phyloP scores from a whole-genome alignment of 805 yeast species.

The Maudiozyma serrabonitensis region DNA sequence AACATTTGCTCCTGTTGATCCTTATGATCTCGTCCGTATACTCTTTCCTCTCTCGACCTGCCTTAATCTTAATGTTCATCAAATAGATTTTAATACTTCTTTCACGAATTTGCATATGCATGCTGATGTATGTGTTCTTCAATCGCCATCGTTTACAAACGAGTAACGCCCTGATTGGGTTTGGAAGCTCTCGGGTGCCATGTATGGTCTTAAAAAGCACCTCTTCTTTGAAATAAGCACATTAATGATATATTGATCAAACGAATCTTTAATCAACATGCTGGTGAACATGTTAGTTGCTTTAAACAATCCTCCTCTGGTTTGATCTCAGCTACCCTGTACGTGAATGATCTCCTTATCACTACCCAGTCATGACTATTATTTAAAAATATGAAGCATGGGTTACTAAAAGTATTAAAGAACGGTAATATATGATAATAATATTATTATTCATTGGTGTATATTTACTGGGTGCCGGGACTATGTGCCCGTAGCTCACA shows the following conservation, averaged over 20 bases:
- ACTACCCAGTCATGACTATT: background rate
- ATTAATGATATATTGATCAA: conserved; percentile 19
- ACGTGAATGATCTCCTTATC: conserved; percentile 7
- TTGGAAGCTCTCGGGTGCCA: conserved; percentile 7
- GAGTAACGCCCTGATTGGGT: conserved; percentile 3
- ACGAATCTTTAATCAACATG: conserved; percentile 12
- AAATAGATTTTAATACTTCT: conserved; percentile 18
- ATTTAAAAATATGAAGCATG: too few species aligned
- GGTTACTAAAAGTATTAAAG: too few species aligned
- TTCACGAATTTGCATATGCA: conserved; percentile 8
- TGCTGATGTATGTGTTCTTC: conserved; percentile 3
- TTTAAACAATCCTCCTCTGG: background rate
- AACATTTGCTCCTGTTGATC: conserved; percentile 23
- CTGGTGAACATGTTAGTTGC: conserved; percentile 4
- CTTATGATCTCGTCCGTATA: conserved; percentile 12
- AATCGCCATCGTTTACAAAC: conserved; percentile 5
- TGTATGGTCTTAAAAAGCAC: conserved; percentile 11
- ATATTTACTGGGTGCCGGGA: too few species aligned
- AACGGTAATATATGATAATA: too few species aligned
- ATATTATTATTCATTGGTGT: too few species aligned
- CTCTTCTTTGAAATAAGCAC: conserved; percentile 24
- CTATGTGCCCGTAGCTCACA: too few species aligned
- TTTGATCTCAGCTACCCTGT: background rate
- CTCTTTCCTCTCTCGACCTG: conserved; percentile 5
- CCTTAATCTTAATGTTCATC: conserved; percentile 5